Conservation (phyloP, 2,329 filamentous ascomycete genomes). For the Aspergillus amoenus region DNA sequence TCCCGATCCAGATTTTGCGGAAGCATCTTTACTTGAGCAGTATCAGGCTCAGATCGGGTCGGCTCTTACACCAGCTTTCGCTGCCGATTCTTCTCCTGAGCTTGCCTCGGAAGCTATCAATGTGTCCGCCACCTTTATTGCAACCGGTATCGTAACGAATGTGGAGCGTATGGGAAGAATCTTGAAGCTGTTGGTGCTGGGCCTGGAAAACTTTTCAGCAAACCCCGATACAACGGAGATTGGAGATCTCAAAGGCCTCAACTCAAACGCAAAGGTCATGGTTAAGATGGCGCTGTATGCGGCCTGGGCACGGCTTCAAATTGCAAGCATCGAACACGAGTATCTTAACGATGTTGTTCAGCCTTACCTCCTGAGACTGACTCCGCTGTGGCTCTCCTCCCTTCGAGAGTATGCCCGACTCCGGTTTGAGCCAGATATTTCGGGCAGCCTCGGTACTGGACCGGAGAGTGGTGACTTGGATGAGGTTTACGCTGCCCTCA, state of each 20-base stretch:
- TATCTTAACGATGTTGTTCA: slow-evolving; percentile 87
- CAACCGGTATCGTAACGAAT: slow-evolving; percentile 94
- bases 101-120: slow-evolving; percentile 94
- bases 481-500: slow-evolving; percentile 90
- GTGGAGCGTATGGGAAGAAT: slow-evolving; percentile 99
- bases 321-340: slow-evolving; percentile 86
- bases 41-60: slow-evolving; percentile 99
- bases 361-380: slow-evolving; percentile 84
- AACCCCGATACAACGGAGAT: slow-evolving; percentile 82
- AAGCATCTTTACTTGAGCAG: slow-evolving; percentile 92
- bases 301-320: slow-evolving; percentile 95
- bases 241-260: slow-evolving; percentile 87
- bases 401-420: slow-evolving; percentile 90
- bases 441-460: slow-evolving; percentile 78
- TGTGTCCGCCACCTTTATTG: slow-evolving; percentile 96
- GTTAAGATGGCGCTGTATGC: slow-evolving; percentile 97
- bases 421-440: slow-evolving; percentile 95
- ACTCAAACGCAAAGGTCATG: slow-evolving; percentile 96
- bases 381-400: slow-evolving; percentile 90
- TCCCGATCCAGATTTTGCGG: slow-evolving; percentile 95
- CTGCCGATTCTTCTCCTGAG: slow-evolving; percentile 91
- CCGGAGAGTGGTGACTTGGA: slow-evolving; percentile 83
- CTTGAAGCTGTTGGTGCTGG: slow-evolving; percentile 85
- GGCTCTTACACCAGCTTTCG: slow-evolving; percentile 92
- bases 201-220: slow-evolving; percentile 83